Conservation (phyloP, 139 green algal species). For the Chlamydomonas incerta region DNA sequence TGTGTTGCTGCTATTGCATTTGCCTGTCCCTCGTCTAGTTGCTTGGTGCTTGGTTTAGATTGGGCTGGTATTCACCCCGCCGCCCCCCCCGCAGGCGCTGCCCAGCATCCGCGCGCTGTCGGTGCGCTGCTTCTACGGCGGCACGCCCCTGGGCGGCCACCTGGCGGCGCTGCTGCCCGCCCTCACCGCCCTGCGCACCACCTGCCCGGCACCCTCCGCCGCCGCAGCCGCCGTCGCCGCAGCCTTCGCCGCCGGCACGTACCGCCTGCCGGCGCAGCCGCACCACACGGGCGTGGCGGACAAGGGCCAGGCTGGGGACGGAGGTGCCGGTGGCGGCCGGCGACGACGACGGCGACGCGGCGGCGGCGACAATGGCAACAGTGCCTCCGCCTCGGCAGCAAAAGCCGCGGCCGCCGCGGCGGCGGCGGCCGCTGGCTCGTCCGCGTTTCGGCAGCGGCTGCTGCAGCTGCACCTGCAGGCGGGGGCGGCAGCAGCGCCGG, state of each 20-base stretch:
- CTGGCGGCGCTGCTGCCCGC: conserved; percentile 5
- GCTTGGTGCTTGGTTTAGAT: background rate
- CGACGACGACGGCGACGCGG: background rate
- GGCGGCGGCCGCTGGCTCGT: too few species aligned
- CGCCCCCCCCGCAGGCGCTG: background rate
- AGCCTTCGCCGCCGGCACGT: too few species aligned
- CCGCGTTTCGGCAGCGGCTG: too few species aligned
- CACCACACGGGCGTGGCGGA: background rate
- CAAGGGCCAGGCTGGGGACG: background rate
- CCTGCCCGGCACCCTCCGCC: background rate
- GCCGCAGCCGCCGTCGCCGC: background rate
- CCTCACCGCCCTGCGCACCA: background rate
- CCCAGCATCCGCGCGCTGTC: background rate
- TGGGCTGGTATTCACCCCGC: background rate
- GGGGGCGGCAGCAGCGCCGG: too few species aligned
- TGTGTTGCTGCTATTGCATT: background rate
- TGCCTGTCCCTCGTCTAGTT: background rate
- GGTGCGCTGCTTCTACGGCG: background rate
- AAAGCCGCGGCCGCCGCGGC: too few species aligned
- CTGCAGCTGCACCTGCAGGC: too few species aligned
- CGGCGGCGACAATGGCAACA: too few species aligned
- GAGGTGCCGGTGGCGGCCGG: too few species aligned
- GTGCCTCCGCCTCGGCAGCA: too few species aligned
- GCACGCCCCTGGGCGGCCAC: conserved; percentile 8
- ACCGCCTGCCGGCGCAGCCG: background rate